Percentiles rank a stretch among this genome's conserved stretches.
These are phyloP conservation scores for Lachancea lanzarotensis DNA, from an alignment of 805 yeast species.

Conservation along the genomic window DNA sequence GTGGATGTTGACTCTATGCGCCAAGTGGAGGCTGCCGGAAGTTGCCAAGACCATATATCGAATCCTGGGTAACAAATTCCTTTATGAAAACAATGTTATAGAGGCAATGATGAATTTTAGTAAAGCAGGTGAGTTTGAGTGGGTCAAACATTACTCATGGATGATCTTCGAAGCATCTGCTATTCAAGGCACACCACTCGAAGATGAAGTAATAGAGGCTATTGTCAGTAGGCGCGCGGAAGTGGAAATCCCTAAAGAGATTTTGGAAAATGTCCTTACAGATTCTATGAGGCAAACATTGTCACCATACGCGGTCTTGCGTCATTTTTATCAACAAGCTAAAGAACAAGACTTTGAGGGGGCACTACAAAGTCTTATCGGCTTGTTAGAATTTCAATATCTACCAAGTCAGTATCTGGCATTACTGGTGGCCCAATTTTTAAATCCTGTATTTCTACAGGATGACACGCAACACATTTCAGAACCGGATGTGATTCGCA, in stretches of 20 bases:
- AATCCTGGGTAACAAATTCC: conserved; percentile 41
- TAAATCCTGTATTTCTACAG: conserved; percentile 23
- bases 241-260: conserved; percentile 21
- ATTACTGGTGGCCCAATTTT: conserved; percentile 21
- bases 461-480: conserved; percentile 14
- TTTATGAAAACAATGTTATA: conserved; percentile 48
- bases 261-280: conserved; percentile 34
- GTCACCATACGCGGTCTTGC: conserved; percentile 63
- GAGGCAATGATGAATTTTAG: conserved; percentile 63
- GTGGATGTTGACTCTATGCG: conserved; percentile 70
- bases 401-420: conserved; percentile 27
- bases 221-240: conserved; percentile 37
- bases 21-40: conserved; percentile 52
- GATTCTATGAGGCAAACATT: conserved; percentile 61
- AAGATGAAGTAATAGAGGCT: conserved; percentile 51
- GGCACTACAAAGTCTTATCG: conserved; percentile 19
- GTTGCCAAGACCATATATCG: conserved; percentile 52
- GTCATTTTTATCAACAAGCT: conserved; percentile 40
- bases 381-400: conserved; percentile 24
- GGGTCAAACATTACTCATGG: conserved; percentile 50
- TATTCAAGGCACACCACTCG: conserved; percentile 44
- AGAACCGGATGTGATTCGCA: conserved; percentile 18
- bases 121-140: conserved; percentile 51
- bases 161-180: conserved; percentile 55
- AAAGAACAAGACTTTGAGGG: conserved; percentile 21